These are phyloP conservation scores for Suhomyces sp. DNA, from an alignment of 805 yeast species.

Conservation along the genomic window DNA sequence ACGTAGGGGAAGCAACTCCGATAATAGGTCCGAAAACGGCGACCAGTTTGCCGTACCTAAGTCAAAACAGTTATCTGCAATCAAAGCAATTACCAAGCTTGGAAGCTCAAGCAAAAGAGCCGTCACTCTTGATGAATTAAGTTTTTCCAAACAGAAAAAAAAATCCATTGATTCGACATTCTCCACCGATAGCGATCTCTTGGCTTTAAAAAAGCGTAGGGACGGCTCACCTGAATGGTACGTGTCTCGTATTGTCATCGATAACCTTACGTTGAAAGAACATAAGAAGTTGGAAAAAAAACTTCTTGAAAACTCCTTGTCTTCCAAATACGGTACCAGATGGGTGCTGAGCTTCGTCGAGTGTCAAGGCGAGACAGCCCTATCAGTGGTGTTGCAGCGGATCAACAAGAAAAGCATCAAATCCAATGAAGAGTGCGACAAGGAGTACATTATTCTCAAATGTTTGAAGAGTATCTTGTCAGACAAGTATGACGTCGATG, in stretches of 20 bases:
- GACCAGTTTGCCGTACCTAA: neutral
- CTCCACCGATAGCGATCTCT: conserved; percentile 13
- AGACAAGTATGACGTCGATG: conserved; percentile 15
- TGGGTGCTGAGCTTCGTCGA: conserved; percentile 36
- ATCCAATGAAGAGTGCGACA: conserved; percentile 44
- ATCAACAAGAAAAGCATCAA: conserved; percentile 42
- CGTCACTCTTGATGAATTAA: conserved; percentile 1
- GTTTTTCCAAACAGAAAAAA: conserved; percentile 9
- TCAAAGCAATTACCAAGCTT: conserved; percentile 10
- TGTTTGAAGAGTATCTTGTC: conserved; percentile 35
- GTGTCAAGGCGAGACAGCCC: conserved; percentile 45
- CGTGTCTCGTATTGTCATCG: conserved; percentile 36
- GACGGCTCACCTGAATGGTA: conserved; percentile 44
- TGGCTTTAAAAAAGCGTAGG: conserved; percentile 22
- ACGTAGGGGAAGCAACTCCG: neutral
- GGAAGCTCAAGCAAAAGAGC: conserved; percentile 6
- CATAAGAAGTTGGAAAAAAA: conserved; percentile 35
- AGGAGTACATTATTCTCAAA: conserved; percentile 35
- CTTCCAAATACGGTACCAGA: conserved; percentile 17
- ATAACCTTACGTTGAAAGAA: conserved; percentile 30
- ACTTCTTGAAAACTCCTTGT: conserved; percentile 19
- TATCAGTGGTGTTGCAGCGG: conserved; percentile 36
- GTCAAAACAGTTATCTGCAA: conserved; percentile 8
- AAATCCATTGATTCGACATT: conserved; percentile 9
- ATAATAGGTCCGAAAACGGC: neutral